phyloP scores from a whole-genome alignment of 176 grass and related monocot species.

The Panicum miliaceum region DNA sequence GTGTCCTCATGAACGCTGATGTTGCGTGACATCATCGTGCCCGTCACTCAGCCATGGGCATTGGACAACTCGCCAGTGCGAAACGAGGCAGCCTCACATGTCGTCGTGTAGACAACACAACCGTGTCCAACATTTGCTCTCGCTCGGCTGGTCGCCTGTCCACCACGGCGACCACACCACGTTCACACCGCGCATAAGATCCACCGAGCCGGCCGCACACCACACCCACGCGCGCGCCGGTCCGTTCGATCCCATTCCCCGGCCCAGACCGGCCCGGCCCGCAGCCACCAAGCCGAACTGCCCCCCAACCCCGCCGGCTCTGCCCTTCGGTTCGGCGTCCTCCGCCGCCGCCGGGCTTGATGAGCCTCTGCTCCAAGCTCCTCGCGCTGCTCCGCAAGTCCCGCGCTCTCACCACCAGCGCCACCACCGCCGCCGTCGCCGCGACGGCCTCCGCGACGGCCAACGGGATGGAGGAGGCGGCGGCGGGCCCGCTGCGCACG shows the following conservation, averaged over 20 bases:
- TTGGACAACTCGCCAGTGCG: not conserved
- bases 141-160: not conserved
- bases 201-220: not conserved
- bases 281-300: not conserved
- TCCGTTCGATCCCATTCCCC: slow-evolving; percentile 35
- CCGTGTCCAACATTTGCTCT: slow-evolving; percentile 31
- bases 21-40: no score
- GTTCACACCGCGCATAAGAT: slow-evolving; percentile 37
- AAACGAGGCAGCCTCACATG: not conserved
- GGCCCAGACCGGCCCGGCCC: slow-evolving; percentile 7
- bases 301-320: not conserved
- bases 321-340: not conserved
- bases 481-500: slow-evolving; percentile 55
- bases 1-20: no score
- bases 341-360: slow-evolving; percentile 31
- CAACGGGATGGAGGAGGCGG: slow-evolving; percentile 64
- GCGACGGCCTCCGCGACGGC: slow-evolving; percentile 25
- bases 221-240: slow-evolving; percentile 21
- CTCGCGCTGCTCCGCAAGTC: slow-evolving; percentile 68
- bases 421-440: not conserved
- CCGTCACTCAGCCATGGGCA: no score
- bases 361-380: slow-evolving; percentile 69
- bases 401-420: slow-evolving; percentile 40
- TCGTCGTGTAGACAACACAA: not conserved
- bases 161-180: not conserved